A percentile compares a stretch with the other conserved stretches of the same genome.
Evolutionary conservation across 768 basidiomycete species (phyloP).

Genomic region (Russula virescens): DNA sequence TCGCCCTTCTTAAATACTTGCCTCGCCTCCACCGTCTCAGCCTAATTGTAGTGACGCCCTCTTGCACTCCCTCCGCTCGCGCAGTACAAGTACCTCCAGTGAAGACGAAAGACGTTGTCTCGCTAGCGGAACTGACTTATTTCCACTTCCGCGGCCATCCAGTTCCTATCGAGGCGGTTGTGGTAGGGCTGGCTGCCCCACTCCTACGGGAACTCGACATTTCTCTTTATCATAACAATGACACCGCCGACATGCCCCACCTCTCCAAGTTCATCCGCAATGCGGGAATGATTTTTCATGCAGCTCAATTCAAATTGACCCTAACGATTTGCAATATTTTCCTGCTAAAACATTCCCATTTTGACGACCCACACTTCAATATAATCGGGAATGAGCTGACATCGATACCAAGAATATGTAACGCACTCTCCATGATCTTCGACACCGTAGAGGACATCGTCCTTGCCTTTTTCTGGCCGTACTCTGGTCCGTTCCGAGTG

Average conservation of each 20-base stretch:
- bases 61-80: too few species aligned
- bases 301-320: neutral
- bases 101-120: neutral
- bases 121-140: neutral
- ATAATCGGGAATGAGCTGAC: neutral
- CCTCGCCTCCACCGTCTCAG: neutral
- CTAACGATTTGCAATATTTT: accelerated
- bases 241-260: neutral
- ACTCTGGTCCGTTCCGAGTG: too few species aligned
- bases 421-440: neutral
- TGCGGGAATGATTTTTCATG: neutral
- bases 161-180: neutral
- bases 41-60: too few species aligned
- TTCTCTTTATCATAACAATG: too few species aligned
- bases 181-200: neutral
- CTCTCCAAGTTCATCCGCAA: neutral
- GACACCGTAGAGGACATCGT: neutral
- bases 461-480: neutral
- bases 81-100: too few species aligned
- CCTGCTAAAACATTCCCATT: neutral
- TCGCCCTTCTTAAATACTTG: neutral
- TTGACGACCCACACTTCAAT: neutral
- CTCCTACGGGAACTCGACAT: neutral
- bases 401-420: neutral
- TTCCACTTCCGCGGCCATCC: neutral